These are phyloP conservation scores for Hypoxylon subgilvum DNA, from an alignment of 495 filamentous ascomycete species.

Conservation along the genomic window DNA sequence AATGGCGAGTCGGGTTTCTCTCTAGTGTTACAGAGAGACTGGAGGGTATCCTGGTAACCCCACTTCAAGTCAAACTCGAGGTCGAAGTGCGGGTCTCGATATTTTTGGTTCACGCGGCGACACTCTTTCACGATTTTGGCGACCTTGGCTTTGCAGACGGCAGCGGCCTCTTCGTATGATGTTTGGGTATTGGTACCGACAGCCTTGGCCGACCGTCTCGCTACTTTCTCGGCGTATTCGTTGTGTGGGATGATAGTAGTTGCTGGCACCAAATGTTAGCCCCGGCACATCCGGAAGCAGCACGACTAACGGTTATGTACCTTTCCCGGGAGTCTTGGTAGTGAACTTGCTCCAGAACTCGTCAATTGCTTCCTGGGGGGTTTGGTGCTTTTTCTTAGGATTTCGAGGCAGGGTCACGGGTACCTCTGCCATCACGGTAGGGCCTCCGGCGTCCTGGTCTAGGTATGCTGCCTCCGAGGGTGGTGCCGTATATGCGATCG, in stretches of 20 bases:
- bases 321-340: slow-evolving; percentile 64
- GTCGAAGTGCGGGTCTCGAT: slow-evolving; percentile 87
- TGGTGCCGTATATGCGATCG: slow-evolving; percentile 6
- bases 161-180: slow-evolving; percentile 75
- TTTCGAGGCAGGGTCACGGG: slow-evolving; percentile 19
- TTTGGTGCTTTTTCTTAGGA: slow-evolving; percentile 44
- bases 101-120: slow-evolving; percentile 84
- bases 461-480: slow-evolving; percentile 28
- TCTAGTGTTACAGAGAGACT: slow-evolving; percentile 59
- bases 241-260: slow-evolving; percentile 77
- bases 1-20: slow-evolving; percentile 41
- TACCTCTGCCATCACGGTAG: slow-evolving; percentile 33
- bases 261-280: slow-evolving; percentile 52
- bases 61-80: slow-evolving; percentile 80
- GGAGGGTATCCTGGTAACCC: slow-evolving; percentile 63
- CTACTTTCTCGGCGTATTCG: slow-evolving; percentile 68
- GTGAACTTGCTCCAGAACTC: slow-evolving; percentile 82
- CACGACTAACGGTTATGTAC: slow-evolving; percentile 28
- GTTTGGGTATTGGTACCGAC: slow-evolving; percentile 53
- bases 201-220: slow-evolving; percentile 61
- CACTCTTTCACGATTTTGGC: slow-evolving; percentile 84
- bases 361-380: slow-evolving; percentile 74
- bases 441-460: slow-evolving; percentile 21
- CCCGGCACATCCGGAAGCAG: not conserved
- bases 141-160: slow-evolving; percentile 74